These are phyloP conservation scores for Thecamonas trahens DNA, from an alignment of 78 protist genomes.

Conservation along the genomic window DNA sequence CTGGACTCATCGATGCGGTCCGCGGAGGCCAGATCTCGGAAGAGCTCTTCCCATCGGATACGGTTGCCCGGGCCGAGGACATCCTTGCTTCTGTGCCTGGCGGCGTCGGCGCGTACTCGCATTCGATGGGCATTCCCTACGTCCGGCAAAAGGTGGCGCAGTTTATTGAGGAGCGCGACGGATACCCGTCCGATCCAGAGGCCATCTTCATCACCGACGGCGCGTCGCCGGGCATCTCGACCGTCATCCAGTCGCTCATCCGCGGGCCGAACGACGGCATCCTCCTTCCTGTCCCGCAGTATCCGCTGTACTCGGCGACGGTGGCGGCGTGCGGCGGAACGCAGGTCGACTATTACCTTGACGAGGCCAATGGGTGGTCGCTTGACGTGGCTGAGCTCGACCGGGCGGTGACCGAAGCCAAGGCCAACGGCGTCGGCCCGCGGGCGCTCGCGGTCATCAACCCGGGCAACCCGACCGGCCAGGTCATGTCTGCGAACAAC, in stretches of 20 bases:
- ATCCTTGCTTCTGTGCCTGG: not conserved
- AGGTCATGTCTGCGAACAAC: conserved; percentile 27
- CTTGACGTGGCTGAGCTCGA: conserved; percentile 14
- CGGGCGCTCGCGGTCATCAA: conserved; percentile 93
- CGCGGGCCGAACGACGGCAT: conserved; percentile 49
- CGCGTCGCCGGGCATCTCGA: conserved; percentile 81
- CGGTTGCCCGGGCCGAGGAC: conserved; percentile 26
- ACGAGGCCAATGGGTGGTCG: conserved; percentile 58
- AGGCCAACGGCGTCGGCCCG: conserved; percentile 39
- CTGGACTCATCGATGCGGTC: conserved; percentile 26
- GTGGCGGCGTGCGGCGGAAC: conserved; percentile 76
- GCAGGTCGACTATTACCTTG: conserved; percentile 78
- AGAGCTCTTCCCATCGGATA: conserved; percentile 71
- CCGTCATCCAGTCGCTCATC: conserved; percentile 44
- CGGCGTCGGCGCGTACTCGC: conserved; percentile 86
- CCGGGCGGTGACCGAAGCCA: conserved; percentile 34
- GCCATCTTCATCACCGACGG: conserved; percentile 96
- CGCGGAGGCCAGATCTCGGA: not conserved
- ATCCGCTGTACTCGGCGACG: conserved; percentile 98
- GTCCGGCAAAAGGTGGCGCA: conserved; percentile 78
- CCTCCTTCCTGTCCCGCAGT: conserved; percentile 98
- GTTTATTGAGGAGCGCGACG: conserved; percentile 77
- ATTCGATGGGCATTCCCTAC: conserved; percentile 71
- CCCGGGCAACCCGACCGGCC: conserved; percentile 99
- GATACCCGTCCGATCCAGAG: conserved; percentile 46